Conservation (phyloP, 495 filamentous ascomycete genomes). For the Neurospora discreta region DNA sequence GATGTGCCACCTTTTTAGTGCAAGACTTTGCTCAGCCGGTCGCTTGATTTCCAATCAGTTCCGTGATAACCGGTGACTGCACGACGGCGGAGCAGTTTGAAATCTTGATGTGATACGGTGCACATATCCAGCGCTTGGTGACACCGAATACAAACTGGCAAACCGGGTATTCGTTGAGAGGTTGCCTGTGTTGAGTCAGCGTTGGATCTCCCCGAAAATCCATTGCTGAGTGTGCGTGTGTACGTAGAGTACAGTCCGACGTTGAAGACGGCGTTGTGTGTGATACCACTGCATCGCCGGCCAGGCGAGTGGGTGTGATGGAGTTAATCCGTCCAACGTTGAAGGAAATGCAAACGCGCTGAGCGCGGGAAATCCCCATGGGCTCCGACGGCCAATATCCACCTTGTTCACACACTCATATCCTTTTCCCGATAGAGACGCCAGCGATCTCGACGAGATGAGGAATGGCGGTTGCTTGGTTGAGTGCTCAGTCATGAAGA, state of each 20-base stretch:
- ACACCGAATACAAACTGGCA: background rate
- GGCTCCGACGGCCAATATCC: background rate
- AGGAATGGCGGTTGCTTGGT: background rate
- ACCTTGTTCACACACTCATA: background rate
- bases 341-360: background rate
- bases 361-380: background rate
- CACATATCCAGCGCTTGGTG: background rate
- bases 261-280: background rate
- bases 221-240: background rate
- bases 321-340: background rate
- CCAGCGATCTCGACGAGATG: background rate
- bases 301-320: background rate
- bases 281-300: background rate
- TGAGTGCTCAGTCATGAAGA: background rate
- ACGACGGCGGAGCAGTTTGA: background rate
- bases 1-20: background rate
- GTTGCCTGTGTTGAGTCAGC: background rate
- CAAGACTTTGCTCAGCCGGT: background rate
- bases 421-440: background rate
- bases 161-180: background rate
- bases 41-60: background rate
- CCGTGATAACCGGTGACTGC: background rate
- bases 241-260: no score
- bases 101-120: background rate
- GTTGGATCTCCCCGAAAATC: background rate